These are phyloP conservation scores for Zelonia costaricensis DNA, from an alignment of 208 protist genomes.

Conservation along the genomic window DNA sequence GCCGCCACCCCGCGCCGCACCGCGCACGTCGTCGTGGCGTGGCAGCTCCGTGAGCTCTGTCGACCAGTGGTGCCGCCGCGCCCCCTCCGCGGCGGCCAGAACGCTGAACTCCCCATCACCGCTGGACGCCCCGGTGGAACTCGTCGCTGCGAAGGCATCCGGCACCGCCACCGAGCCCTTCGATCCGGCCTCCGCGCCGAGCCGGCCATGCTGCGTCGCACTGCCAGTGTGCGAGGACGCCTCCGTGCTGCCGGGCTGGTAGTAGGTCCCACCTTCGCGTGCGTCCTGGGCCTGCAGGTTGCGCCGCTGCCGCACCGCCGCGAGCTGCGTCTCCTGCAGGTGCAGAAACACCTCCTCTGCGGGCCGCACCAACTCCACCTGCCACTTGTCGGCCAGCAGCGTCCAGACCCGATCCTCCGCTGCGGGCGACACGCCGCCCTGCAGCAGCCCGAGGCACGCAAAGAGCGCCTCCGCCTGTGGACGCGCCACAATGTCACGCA, in stretches of 20 bases:
- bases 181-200: too few species aligned
- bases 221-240: too few species aligned
- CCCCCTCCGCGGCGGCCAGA: conserved; percentile 15
- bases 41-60: conserved; percentile 10
- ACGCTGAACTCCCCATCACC: conserved; percentile 5
- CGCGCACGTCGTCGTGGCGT: conserved; percentile 31
- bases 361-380: conserved; percentile 44
- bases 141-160: too few species aligned
- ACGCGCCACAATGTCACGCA: conserved; percentile 34
- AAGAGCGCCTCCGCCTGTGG: conserved; percentile 40
- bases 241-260: too few species aligned
- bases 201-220: too few species aligned
- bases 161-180: too few species aligned
- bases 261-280: too few species aligned
- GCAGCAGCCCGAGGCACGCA: conserved; percentile 26
- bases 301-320: conserved; percentile 35
- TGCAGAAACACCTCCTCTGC: conserved; percentile 28
- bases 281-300: conserved; percentile 1
- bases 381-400: conserved; percentile 42
- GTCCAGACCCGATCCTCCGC: conserved; percentile 41
- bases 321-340: conserved; percentile 38
- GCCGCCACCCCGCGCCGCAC: background rate
- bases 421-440: conserved; percentile 14
- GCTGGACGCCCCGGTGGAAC: too few species aligned
- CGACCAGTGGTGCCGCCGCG: conserved; percentile 19